phyloP scores from a whole-genome alignment of 106 monocot genomes.

The Acanthochlamys bracteata region DNA sequence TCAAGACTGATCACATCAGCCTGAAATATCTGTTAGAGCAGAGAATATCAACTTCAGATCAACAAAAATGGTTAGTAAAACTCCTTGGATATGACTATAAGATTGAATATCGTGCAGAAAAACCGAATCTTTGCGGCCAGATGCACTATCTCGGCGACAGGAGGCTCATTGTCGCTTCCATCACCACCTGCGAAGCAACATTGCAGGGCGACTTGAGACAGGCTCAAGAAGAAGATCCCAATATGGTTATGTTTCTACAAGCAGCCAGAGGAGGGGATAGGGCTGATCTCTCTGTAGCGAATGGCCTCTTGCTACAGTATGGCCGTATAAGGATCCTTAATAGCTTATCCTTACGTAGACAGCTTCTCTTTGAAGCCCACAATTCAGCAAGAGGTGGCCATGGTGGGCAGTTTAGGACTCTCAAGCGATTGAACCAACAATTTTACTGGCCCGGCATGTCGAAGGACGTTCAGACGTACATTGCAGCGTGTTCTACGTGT shows the following conservation, averaged over 20 bases:
- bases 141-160: not conserved
- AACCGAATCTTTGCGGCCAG: not conserved
- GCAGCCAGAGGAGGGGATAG: no score
- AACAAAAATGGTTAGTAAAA: not conserved
- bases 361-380: not conserved
- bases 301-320: not conserved
- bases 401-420: not conserved
- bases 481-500: not conserved
- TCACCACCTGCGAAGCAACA: no score
- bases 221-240: not conserved
- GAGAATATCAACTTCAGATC: not conserved
- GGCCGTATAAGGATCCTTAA: not conserved
- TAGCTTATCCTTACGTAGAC: not conserved
- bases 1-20: not conserved
- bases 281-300: no score
- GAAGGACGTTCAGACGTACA: not conserved
- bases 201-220: no score
- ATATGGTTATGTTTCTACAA: not conserved
- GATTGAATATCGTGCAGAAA: not conserved
- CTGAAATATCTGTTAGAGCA: conserved; percentile 5
- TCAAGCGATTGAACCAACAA: not conserved
- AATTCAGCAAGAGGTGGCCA: not conserved
- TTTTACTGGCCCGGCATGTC: conserved; percentile 2
- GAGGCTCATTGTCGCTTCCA: not conserved
- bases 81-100: conserved; percentile 1